Evolutionary conservation across 768 basidiomycete species (phyloP), one percentile per base, ranked within the genome.

Genomic region (Udeniomyces megalosporus): DNA sequence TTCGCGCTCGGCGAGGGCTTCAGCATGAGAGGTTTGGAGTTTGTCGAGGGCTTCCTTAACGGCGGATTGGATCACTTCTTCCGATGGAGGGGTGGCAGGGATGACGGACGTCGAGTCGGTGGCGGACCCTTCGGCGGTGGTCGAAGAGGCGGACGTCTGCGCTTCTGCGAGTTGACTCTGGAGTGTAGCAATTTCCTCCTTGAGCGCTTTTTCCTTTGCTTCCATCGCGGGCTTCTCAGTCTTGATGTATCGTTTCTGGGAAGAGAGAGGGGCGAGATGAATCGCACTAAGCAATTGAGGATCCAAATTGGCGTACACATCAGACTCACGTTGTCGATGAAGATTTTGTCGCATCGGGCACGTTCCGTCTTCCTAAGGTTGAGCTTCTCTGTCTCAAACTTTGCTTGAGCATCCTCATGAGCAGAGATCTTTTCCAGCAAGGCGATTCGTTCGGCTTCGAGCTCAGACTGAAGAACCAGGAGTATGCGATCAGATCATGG

Each of bases 1-100:
- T 45, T 65, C 63, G 10, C 47, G 63, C 15, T 49, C 57, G 35
- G 63, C 58, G 45, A 65, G 52, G 3, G 51, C 42, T 17, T 52
- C 58, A 38, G 42, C 58, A 45, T 65, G 58, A 10, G 58, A 26
- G 24, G 52, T 49, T 3, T 57, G 24, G 26, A 65, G 51, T 22
- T 65, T 50, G 31, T 58, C 58, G 29, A 60, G 45, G 15, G 63
- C 63, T 12, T 32, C 34, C 2, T 52, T 14, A 14, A 65, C 58
- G 2, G 63, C 63, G 15, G 57, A 45, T 29, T 54, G 32, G 34
- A 65, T 48, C 20, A 59, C 50, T 3, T 59, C 63, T 8, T 65
- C 50, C 2, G 50, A 44, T 17, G 60, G 57, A 26, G 53, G 24
- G 1, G 38, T 58, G 17, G 58, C 6, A 20, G 58, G 34, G 11